Base-by-base conservation (phyloP, 139 green algal species). In the Chlorella sp. region DNA sequence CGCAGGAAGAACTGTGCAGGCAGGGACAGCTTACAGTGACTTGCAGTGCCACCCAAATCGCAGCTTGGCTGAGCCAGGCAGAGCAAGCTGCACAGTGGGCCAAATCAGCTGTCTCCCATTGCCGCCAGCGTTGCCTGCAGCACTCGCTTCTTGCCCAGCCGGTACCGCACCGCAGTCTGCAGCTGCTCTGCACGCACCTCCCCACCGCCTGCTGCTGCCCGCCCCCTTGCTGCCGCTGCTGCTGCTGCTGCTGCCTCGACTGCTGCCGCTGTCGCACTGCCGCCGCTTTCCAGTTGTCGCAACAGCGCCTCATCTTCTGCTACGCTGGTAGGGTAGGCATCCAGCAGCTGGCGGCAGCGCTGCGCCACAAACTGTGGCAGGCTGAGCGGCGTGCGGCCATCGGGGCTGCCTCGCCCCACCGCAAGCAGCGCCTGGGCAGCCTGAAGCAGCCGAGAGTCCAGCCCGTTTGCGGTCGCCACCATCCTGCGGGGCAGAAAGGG, bases 111-210 rank as follows among this genome's bases (percentile, higher is more conserved):
- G 14, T 60, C 51, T 24, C 51, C 51, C 51, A 73, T 48, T 22
- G 72, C 72, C 1, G 72, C 72, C 32, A 82, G 76, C 36, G 77
- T 83, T 30, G 80, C 30, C 16, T 56, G 65, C 69, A 85, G 81
- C 69, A 85, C 81, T 4, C 40, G 69, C 19, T 85, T 85, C 81
- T 85, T 85, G 28, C 69, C 81, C 26, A 51, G 11, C 36, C 81
- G 48, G 28, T 80, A 85, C 38, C 9, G 20, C 17, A 85, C 54
- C 30, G 81, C 81, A 1, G 54, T 80, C 51, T 30, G 26, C 36
- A 80, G 54, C 69, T 73, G 81, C 9, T 38, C 38, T 20, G n/a
- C 34, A 22, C 67, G 64, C 34, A 51, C n/a, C 40, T 20, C 40
- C 8, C 14, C 34, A 20, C 9, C 36, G 4, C 64, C 43, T 46